phyloP scores from a whole-genome alignment of 2,329 filamentous ascomycete species.

The Colletotrichum aenigma region DNA sequence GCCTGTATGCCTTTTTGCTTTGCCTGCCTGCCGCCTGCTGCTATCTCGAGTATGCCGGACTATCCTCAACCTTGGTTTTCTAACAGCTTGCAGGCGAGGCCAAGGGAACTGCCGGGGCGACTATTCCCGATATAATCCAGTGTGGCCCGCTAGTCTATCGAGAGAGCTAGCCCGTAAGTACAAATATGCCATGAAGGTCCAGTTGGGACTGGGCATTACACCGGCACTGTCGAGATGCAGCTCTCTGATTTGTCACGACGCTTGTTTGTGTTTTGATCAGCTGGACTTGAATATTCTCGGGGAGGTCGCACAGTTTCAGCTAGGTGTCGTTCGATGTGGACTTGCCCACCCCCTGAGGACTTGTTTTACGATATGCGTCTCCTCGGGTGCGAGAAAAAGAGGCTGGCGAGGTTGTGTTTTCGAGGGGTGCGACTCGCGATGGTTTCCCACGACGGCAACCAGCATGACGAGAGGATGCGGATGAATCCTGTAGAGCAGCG shows the following conservation, averaged over 20 bases:
- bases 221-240: neutral
- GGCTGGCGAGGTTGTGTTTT: neutral
- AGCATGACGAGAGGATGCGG: neutral
- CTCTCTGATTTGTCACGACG: slow-evolving; percentile 1
- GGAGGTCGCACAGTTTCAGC: slow-evolving; percentile 14
- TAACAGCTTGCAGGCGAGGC: neutral
- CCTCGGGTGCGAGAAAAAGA: neutral
- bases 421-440: neutral
- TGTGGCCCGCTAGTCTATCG: neutral
- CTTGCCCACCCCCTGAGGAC: neutral
- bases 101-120: neutral
- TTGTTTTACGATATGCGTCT: neutral
- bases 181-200: neutral
- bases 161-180: neutral
- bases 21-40: neutral
- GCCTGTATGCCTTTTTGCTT: neutral
- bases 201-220: neutral
- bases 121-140: neutral
- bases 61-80: neutral
- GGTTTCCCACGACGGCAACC: neutral
- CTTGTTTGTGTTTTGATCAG: slow-evolving; percentile 10
- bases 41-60: neutral
- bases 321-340: slow-evolving; percentile 16
- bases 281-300: neutral
- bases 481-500: neutral